These are phyloP conservation scores for Talaromyces atroroseus DNA, from an alignment of 2,329 filamentous ascomycete genomes.

Conservation along the genomic window DNA sequence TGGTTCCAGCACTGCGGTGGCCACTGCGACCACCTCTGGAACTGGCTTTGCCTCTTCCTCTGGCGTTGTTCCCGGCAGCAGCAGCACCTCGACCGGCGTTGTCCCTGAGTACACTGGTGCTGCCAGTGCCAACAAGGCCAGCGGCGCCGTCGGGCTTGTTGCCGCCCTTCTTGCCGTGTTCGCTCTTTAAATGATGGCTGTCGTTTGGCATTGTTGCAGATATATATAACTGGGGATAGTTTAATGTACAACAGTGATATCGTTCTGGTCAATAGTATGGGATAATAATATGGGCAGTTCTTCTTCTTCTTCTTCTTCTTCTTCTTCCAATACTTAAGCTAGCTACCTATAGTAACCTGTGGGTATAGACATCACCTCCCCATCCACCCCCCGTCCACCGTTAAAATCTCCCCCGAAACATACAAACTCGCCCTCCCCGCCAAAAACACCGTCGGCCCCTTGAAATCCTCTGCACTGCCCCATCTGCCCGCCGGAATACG, in stretches of 20 bases:
- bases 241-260: background rate
- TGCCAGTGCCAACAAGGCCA: conserved; percentile 14
- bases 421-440: conserved; percentile 70
- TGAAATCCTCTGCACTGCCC: conserved; percentile 81
- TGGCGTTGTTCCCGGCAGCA: conserved; percentile 3
- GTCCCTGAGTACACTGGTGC: conserved; percentile 15
- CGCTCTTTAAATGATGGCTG: conserved; percentile 14
- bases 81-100: conserved; percentile 4
- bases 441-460: conserved; percentile 72
- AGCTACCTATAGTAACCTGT: too few relatives aligned
- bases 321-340: too few relatives aligned
- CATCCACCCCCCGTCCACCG: conserved; percentile 93
- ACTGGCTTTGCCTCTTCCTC: conserved; percentile 10
- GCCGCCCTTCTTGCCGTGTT: conserved; percentile 17
- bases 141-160: conserved; percentile 15
- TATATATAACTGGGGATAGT: too few relatives aligned
- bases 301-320: too few relatives aligned
- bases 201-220: too few relatives aligned
- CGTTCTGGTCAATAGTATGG: background rate
- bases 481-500: conserved; percentile 80
- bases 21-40: conserved; percentile 7
- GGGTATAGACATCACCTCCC: conserved; percentile 62
- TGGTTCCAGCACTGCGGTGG: background rate
- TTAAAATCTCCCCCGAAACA: conserved; percentile 73
- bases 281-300: too few relatives aligned